Percentiles rank a stretch among this genome's conserved stretches.
These are phyloP conservation scores for Actinomortierella ambigua DNA, from an alignment of 371 early-diverging fungal species.

Conservation along the genomic window DNA sequence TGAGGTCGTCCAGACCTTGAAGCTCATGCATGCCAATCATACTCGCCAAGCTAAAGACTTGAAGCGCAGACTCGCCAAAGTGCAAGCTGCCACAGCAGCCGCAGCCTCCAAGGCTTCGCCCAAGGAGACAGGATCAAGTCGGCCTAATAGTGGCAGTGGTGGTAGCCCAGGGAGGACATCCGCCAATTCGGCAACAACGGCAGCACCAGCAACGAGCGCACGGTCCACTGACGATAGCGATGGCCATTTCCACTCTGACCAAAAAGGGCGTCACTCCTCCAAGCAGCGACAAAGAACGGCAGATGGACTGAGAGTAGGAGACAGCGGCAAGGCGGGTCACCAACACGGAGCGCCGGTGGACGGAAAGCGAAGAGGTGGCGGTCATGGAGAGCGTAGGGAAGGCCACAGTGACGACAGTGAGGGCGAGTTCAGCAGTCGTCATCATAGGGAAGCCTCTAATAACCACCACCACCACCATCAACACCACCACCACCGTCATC, in stretches of 20 bases:
- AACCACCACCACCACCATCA: not conserved
- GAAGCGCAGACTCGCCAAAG: constrained; percentile 24
- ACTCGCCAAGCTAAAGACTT: constrained; percentile 36
- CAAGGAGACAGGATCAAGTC: not conserved
- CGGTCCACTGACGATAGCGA: too few relatives aligned
- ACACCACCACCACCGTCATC: not conserved
- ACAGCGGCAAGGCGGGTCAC: too few relatives aligned
- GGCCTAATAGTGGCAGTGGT: not conserved
- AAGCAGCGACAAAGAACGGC: too few relatives aligned
- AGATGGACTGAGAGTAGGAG: too few relatives aligned
- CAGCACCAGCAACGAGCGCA: not conserved
- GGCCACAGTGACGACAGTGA: not conserved
- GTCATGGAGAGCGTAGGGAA: not conserved
- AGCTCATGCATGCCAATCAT: constrained; percentile 42
- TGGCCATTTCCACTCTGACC: too few relatives aligned
- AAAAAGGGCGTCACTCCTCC: too few relatives aligned
- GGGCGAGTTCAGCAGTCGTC: not conserved
- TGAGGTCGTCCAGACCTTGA: constrained; percentile 33
- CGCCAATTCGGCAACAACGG: not conserved
- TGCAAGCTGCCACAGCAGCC: constrained; percentile 11
- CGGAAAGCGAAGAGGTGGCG: not conserved
- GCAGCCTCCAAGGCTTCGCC: constrained; percentile 3
- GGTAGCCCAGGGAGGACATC: not conserved
- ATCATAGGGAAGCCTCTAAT: not conserved
- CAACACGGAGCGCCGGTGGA: not conserved